phyloP scores from a whole-genome alignment of 129 eudicot species.

The Chrysanthemum lavandulifolium region DNA sequence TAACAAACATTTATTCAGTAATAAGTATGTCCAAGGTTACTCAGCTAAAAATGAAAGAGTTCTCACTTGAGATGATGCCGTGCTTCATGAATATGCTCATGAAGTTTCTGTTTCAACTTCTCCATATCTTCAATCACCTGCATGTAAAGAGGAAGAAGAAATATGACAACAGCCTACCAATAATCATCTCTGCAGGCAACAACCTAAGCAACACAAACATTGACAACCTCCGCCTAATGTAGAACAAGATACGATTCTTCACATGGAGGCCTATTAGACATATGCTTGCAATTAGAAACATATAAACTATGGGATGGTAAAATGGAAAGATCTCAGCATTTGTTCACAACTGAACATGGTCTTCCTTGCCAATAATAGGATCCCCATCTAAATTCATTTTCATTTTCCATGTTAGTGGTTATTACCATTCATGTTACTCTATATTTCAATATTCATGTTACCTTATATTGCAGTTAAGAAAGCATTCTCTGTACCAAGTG shows the following conservation, averaged over 20 bases:
- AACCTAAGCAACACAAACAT: constrained; percentile 8
- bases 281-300: not conserved
- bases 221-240: not conserved
- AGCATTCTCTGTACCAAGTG: not conserved
- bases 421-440: constrained; percentile 4
- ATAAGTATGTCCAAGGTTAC: not conserved
- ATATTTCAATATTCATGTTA: not conserved
- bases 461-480: too few species aligned
- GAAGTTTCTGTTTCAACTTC: constrained; percentile 74
- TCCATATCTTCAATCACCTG: constrained; percentile 97
- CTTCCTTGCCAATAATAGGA: constrained; percentile 2
- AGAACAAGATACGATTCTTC: not conserved
- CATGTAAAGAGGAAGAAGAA: constrained; percentile 22
- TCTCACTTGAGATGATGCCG: constrained; percentile 72
- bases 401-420: constrained; percentile 3
- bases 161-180: constrained; percentile 4
- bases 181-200: not conserved
- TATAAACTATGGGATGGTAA: constrained; percentile 10
- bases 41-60: constrained; percentile 8
- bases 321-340: not conserved
- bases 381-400: not conserved
- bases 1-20: not conserved
- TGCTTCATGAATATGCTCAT: constrained; percentile 55
- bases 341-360: not conserved
- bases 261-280: not conserved